A percentile compares a stretch with the other conserved stretches of the same genome.
phyloP scores from a whole-genome alignment of 2,329 filamentous ascomycete genomes.

The Coniochaeta hoffmannii region DNA sequence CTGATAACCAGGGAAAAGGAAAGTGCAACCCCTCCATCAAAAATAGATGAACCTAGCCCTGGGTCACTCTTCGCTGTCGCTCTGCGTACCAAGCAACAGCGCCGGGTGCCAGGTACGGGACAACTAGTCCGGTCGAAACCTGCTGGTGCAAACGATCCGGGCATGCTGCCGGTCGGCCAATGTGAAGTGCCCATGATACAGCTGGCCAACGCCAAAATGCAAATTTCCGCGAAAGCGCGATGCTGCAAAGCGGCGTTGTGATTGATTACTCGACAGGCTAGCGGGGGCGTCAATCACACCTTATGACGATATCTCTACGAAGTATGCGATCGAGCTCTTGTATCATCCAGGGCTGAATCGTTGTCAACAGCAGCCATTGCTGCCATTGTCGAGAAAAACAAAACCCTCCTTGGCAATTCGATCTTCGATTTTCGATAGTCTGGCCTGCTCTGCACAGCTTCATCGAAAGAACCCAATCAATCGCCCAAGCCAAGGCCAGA shows the following conservation, averaged over 20 bases:
- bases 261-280: background rate
- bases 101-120: too few relatives aligned
- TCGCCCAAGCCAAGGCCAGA: background rate
- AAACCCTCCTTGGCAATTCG: too few relatives aligned
- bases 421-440: too few relatives aligned
- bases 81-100: too few relatives aligned
- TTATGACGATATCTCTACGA: background rate
- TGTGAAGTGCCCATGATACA: background rate
- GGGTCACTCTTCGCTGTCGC: too few relatives aligned
- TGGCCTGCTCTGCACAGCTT: background rate
- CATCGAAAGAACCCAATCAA: background rate
- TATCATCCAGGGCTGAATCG: background rate
- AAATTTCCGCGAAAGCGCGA: background rate
- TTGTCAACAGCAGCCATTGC: too few relatives aligned
- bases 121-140: too few relatives aligned
- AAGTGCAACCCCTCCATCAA: too few relatives aligned
- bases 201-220: background rate
- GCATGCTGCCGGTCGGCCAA: too few relatives aligned
- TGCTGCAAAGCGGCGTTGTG: background rate
- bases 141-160: too few relatives aligned
- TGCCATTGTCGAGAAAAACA: too few relatives aligned
- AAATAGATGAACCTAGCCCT: too few relatives aligned
- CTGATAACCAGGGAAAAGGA: background rate
- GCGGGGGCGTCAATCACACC: background rate
- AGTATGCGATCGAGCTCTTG: background rate